Conservation (phyloP, 1,284 basidiomycete species). For the Ceratobasidium theobromae region DNA sequence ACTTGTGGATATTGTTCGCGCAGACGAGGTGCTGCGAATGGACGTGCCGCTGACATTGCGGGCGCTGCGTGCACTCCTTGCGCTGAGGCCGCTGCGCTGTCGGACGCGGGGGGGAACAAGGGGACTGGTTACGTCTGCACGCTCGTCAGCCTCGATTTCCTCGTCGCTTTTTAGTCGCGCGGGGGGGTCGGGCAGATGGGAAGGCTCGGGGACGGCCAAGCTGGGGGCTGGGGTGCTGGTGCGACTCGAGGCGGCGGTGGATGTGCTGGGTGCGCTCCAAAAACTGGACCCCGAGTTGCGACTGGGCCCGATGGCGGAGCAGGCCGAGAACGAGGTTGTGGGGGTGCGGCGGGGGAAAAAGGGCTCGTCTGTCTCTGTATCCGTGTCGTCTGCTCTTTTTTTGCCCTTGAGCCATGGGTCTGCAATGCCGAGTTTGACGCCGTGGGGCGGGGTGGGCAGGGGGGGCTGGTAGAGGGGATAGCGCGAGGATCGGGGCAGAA, state of each 20-base stretch:
- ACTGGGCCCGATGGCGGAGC: background rate
- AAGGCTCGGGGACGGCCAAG: background rate
- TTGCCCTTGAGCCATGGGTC: too few relatives aligned
- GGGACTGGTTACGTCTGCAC: conserved; percentile 41
- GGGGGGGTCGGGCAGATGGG: background rate
- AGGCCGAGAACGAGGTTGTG: background rate
- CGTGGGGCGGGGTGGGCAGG: conserved; percentile 75
- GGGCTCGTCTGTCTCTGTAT: too few relatives aligned
- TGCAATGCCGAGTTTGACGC: conserved; percentile 68
- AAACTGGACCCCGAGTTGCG: conserved; percentile 15
- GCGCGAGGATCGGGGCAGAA: conserved; percentile 51
- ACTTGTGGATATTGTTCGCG: conserved; percentile 24
- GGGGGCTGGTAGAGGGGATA: conserved; percentile 76
- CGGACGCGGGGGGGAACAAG: conserved; percentile 25
- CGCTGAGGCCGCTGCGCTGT: conserved; percentile 22
- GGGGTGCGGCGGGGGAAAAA: conserved; percentile 34
- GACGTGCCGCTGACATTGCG: background rate
- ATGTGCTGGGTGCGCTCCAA: background rate
- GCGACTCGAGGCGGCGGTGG: background rate
- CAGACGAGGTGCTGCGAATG: background rate
- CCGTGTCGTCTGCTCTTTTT: too few relatives aligned
- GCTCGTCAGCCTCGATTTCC: conserved; percentile 59
- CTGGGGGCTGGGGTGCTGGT: background rate
- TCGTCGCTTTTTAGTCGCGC: conserved; percentile 50
- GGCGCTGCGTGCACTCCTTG: background rate